Evolutionary conservation across 106 monocot species (phyloP).

Genomic region (Dioscorea alata): DNA sequence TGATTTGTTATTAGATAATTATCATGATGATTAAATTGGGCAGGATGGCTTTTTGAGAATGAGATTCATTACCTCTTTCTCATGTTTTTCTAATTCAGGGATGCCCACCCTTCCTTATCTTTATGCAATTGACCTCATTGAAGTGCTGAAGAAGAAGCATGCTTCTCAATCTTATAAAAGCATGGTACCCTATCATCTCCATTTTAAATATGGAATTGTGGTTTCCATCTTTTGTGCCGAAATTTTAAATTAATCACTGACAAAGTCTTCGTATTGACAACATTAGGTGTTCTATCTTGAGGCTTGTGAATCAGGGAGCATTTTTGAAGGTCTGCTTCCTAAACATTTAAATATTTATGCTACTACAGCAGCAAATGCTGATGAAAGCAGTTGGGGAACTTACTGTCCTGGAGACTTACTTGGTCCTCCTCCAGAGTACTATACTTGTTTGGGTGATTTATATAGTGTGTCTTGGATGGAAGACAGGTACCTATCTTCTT

Average conservation of each 20-base stretch:
- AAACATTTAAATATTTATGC: constrained; percentile 55
- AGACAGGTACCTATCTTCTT: constrained; percentile 70
- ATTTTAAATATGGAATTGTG: not conserved
- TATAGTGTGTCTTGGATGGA: constrained; percentile 89
- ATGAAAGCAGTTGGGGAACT: constrained; percentile 75
- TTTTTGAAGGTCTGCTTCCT: constrained; percentile 75
- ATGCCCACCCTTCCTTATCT: constrained; percentile 90
- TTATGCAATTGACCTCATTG: constrained; percentile 64
- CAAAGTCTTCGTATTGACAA: not conserved
- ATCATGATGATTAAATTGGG: no score
- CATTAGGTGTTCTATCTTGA: constrained; percentile 74
- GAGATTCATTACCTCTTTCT: not conserved
- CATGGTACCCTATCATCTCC: constrained; percentile 37
- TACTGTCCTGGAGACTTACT: constrained; percentile 60
- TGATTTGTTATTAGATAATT: no score
- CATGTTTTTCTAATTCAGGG: constrained; percentile 27
- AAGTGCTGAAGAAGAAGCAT: constrained; percentile 71
- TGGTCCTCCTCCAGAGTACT: constrained; percentile 44
- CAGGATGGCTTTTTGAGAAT: no score
- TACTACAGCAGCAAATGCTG: constrained; percentile 74
- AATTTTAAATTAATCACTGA: not conserved
- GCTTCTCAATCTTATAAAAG: constrained; percentile 63
- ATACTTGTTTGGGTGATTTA: constrained; percentile 72
- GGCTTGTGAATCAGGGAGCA: constrained; percentile 88
- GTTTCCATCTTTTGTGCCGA: not conserved